phyloP scores from a whole-genome alignment of 305 asterid genomes.

The Fraxinus velutina region DNA sequence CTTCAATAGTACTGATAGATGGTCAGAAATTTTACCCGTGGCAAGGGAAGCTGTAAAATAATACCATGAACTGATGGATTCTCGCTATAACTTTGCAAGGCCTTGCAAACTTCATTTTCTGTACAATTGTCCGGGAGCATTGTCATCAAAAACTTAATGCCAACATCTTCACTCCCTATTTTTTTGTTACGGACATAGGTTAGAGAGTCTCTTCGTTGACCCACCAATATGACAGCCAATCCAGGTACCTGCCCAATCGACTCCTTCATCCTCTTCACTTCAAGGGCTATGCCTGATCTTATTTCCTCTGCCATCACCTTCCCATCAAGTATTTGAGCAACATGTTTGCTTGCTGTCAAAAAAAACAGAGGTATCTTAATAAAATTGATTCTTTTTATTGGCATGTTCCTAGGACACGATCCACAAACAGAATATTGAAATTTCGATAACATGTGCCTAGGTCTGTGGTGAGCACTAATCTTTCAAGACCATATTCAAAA shows the following conservation, averaged over 20 bases:
- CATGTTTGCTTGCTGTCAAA: slow-evolving; percentile 36
- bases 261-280: slow-evolving; percentile 62
- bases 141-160: slow-evolving; percentile 53
- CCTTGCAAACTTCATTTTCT: slow-evolving; percentile 56
- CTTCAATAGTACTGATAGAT: background rate
- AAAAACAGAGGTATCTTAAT: slow-evolving; percentile 16
- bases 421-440: slow-evolving; percentile 5
- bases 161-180: slow-evolving; percentile 79
- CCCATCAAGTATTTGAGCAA: slow-evolving; percentile 68
- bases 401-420: background rate
- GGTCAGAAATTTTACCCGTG: slow-evolving; percentile 51
- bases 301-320: slow-evolving; percentile 58
- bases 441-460: background rate
- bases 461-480: background rate
- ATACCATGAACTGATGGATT: slow-evolving; percentile 78
- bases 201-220: slow-evolving; percentile 69
- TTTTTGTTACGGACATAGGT: slow-evolving; percentile 69
- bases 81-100: slow-evolving; percentile 49
- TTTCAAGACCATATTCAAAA: slow-evolving; percentile 7
- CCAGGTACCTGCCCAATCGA: slow-evolving; percentile 67
- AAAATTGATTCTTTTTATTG: slow-evolving; percentile 19
- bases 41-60: slow-evolving; percentile 92
- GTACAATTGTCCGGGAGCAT: slow-evolving; percentile 63
- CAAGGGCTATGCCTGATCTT: slow-evolving; percentile 61
- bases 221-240: slow-evolving; percentile 81